phyloP scores from a whole-genome alignment of 768 basidiomycete species.

The Suillus sp. region DNA sequence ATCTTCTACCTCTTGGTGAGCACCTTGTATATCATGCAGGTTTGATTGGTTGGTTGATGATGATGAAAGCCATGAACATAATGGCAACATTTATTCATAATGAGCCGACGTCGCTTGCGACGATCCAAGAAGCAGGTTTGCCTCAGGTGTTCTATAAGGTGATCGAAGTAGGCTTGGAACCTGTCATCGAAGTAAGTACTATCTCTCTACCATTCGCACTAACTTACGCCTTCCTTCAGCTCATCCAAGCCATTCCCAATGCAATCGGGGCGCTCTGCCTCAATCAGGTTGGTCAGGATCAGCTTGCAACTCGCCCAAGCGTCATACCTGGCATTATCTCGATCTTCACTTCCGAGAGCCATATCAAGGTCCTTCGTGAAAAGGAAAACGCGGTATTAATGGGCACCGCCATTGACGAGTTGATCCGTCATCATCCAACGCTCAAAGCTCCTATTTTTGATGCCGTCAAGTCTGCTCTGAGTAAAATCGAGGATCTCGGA shows the following conservation, averaged over 20 bases:
- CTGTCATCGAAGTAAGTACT: conserved; percentile 75
- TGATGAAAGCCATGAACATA: conserved; percentile 72
- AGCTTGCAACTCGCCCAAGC: conserved; percentile 72
- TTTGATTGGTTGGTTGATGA: conserved; percentile 17
- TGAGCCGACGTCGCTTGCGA: conserved; percentile 90
- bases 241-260: conserved; percentile 90
- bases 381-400: conserved; percentile 91
- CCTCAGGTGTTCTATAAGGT: conserved; percentile 89
- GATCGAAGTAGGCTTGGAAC: conserved; percentile 82
- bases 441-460: conserved; percentile 82
- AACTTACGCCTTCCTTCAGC: conserved; percentile 45
- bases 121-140: conserved; percentile 90
- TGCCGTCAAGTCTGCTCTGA: conserved; percentile 68
- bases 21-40: conserved; percentile 15
- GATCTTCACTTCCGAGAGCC: conserved; percentile 83
- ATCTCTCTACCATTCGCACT: background rate
- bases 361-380: conserved; percentile 83
- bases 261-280: conserved; percentile 96
- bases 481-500: conserved; percentile 75
- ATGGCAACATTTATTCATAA: conserved; percentile 98
- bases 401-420: conserved; percentile 90
- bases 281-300: conserved; percentile 85
- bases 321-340: conserved; percentile 85
- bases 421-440: conserved; percentile 92
- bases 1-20: conserved; percentile 82